Conservation (phyloP, 352 stramenopile species). For the Saprolegnia diclina region DNA sequence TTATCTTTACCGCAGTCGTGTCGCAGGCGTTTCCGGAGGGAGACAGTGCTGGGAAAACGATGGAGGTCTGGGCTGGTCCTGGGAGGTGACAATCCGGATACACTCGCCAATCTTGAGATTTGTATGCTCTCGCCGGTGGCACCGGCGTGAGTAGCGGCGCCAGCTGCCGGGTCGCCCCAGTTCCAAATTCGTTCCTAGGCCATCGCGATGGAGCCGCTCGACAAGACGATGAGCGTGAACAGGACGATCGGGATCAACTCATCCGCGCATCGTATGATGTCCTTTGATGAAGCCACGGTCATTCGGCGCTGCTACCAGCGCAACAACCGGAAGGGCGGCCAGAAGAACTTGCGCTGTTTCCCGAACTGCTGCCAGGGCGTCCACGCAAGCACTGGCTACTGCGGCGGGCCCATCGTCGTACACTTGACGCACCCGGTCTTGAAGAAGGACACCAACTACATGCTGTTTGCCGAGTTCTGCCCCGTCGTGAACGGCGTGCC, state of each 20-base stretch:
- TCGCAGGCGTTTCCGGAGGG: not conserved
- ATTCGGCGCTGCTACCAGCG: conserved; percentile 79
- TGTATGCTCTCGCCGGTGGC: not conserved
- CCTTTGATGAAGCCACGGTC: conserved; percentile 3
- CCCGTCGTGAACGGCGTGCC: conserved; percentile 3
- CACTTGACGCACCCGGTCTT: conserved; percentile 38
- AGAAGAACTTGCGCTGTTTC: conserved; percentile 87
- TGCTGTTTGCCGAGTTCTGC: conserved; percentile 12
- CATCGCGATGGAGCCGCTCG: conserved; percentile 1
- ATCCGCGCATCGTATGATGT: not conserved
- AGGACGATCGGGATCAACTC: conserved; percentile 1
- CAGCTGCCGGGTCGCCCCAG: conserved; percentile 6
- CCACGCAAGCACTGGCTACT: conserved; percentile 82
- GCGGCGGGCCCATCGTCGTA: conserved; percentile 76
- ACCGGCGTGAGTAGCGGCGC: conserved; percentile 6
- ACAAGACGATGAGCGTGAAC: not conserved
- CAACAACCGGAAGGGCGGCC: conserved; percentile 86
- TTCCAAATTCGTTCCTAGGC: conserved; percentile 18
- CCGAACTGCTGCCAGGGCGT: conserved; percentile 71
- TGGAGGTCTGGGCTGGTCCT: no score
- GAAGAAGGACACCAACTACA: not conserved
- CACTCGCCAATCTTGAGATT: not conserved
- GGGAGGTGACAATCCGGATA: not conserved
- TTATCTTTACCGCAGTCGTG: not conserved
- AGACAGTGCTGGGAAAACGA: not conserved